Base-by-base conservation (phyloP, 2,329 filamentous ascomycete species). In the Pseudogymnoascus sp. region DNA sequence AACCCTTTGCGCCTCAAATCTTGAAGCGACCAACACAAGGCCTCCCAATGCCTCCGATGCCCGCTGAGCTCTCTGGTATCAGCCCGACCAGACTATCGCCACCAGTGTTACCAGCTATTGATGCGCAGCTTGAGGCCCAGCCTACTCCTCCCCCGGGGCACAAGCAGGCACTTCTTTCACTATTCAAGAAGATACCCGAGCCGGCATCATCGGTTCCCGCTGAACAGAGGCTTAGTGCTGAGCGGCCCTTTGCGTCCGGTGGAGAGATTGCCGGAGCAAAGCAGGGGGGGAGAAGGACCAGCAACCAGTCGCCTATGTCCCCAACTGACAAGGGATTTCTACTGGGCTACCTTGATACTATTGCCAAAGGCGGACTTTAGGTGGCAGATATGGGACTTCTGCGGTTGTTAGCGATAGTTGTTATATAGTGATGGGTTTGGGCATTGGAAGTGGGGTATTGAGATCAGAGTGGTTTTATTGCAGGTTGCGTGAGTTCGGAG, bases 261-360 rank as follows among this genome's bases (percentile, higher is more conserved):
- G 50, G 50, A 21, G 50, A 56, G n/a, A 33, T 33, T 56, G 31
- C 50, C 11, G 50, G 50, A 56, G 50, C 50, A n/a, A 19, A 11
- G 29, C 10, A 19, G 16, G 26, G 26, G 26, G 2, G 73, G 1
- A 67, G 69, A 38, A 76, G 79, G 42, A 77, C 80, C 10, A 78
- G 78, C 16, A 82, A 79, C 65, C 78, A 82, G 70, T 79, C 80
- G 33, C 78, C 82, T 11, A 85, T 86, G 50, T 88, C 87, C 3
- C 83, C 89, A 0, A 87, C 85, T 0, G 87, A 95, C 68, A 87
- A 89, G 71, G 86, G 81, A 14, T 95, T 95, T 70, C 76, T 96
- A 71, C 79, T 95, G 61, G 87, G 84, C 8, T 95, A 91, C 72
- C 76, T 96, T 69, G 84, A 90, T 67, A 79, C 79, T 63, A 67